phyloP scores from a whole-genome alignment of 768 basidiomycete genomes.

The Rossbeevera mucosa region DNA sequence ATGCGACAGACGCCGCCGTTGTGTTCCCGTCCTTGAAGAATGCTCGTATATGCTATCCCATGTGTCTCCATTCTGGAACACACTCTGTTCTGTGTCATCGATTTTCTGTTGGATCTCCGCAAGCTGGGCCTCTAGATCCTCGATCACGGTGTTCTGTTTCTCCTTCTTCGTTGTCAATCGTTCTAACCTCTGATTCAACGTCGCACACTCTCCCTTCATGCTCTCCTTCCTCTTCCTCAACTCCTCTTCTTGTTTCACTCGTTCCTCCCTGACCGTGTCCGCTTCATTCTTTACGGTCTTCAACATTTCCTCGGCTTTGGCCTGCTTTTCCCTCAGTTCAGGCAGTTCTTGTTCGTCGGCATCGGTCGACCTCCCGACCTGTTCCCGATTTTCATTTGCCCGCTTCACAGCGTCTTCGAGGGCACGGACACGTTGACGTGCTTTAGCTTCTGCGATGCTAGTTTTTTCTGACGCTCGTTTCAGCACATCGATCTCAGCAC shows the following conservation, averaged over 20 bases:
- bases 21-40: constrained; percentile 15
- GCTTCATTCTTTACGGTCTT: constrained; percentile 40
- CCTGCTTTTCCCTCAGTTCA: constrained; percentile 38
- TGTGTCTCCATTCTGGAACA: constrained; percentile 13
- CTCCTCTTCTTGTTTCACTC: constrained; percentile 46
- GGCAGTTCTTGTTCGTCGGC: constrained; percentile 40
- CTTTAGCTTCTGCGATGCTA: constrained; percentile 66
- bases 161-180: constrained; percentile 61
- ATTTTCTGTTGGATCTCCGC: constrained; percentile 57
- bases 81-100: constrained; percentile 35
- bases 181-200: constrained; percentile 60
- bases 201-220: constrained; percentile 54
- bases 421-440: constrained; percentile 80
- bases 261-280: constrained; percentile 39
- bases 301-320: constrained; percentile 39
- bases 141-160: constrained; percentile 50
- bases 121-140: constrained; percentile 66
- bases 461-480: constrained; percentile 83
- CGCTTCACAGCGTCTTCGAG: constrained; percentile 86
- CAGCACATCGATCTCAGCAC: constrained; percentile 78
- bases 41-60: constrained; percentile 15
- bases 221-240: constrained; percentile 52
- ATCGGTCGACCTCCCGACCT: constrained; percentile 38
- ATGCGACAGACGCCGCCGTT: constrained; percentile 24
- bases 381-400: constrained; percentile 52